These are phyloP conservation scores for Globisporangium radiosum DNA, from an alignment of 352 stramenopile genomes.

Conservation along the genomic window DNA sequence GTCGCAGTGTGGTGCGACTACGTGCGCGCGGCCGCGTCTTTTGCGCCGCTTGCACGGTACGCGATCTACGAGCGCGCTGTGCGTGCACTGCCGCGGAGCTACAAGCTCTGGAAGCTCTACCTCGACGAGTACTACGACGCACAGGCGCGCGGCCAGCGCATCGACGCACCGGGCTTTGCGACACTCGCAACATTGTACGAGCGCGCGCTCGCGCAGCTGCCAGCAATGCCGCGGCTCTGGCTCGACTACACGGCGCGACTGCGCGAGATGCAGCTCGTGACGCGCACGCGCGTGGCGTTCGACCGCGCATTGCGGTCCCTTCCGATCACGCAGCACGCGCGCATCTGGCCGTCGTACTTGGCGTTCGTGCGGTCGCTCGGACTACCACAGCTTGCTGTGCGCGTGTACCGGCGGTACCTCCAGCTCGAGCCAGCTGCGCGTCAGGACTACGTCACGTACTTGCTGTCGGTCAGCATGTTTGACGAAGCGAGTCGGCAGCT, in stretches of 20 bases:
- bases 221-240: slow-evolving; percentile 97
- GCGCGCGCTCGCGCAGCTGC: slow-evolving; percentile 86
- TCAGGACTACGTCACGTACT: slow-evolving; percentile 76
- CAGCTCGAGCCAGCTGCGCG: slow-evolving; percentile 72
- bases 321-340: slow-evolving; percentile 97
- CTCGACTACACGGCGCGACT: slow-evolving; percentile 84
- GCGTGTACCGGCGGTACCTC: slow-evolving; percentile 85
- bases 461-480: slow-evolving; percentile 63
- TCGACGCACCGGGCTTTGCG: slow-evolving; percentile 39
- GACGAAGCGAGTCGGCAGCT: slow-evolving; percentile 82
- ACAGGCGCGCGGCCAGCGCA: slow-evolving; percentile 54
- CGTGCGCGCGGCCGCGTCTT: slow-evolving; percentile 20
- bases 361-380: slow-evolving; percentile 80
- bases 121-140: slow-evolving; percentile 63
- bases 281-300: slow-evolving; percentile 82
- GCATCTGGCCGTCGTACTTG: slow-evolving; percentile 93
- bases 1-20: slow-evolving; percentile 82
- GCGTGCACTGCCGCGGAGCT: slow-evolving; percentile 82
- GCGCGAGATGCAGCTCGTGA: slow-evolving; percentile 70
- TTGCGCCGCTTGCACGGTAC: slow-evolving; percentile 21
- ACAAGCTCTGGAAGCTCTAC: slow-evolving; percentile 94
- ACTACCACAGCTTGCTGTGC: slow-evolving; percentile 73
- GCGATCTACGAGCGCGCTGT: slow-evolving; percentile 87
- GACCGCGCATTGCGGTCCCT: slow-evolving; percentile 94
- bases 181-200: slow-evolving; percentile 73